phyloP scores from a whole-genome alignment of 78 protist genomes.

The Dictyostelium brefeldianum region DNA sequence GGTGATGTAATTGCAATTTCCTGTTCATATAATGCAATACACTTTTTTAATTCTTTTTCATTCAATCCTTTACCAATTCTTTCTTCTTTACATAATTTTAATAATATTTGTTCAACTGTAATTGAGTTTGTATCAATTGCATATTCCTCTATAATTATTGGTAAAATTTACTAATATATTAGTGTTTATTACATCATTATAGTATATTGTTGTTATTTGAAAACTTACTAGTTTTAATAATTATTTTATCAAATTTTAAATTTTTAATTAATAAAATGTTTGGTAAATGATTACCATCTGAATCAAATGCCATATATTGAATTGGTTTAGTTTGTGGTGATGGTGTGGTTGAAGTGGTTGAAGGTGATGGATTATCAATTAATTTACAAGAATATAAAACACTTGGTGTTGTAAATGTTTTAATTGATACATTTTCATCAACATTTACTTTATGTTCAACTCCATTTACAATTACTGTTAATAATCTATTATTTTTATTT shows the following conservation, averaged over 20 bases:
- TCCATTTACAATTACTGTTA: not conserved
- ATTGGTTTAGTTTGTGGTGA: not conserved
- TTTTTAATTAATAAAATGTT: not conserved
- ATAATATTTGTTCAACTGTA: not conserved
- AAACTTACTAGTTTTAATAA: not conserved
- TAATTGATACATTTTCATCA: not conserved
- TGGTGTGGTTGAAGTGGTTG: not conserved
- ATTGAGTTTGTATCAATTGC: not conserved
- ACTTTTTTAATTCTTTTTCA: not conserved
- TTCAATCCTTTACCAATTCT: not conserved
- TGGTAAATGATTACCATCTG: not conserved
- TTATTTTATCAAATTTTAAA: not conserved
- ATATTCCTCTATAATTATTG: not conserved
- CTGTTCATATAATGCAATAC: not conserved
- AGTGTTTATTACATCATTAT: no score
- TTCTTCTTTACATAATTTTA: not conserved
- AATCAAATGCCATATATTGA: not conserved
- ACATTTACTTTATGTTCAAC: not conserved
- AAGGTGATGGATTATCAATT: not conserved
- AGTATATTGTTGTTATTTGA: no score
- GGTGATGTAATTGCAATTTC: conserved; percentile 55
- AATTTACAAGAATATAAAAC: not conserved
- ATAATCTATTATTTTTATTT: not conserved
- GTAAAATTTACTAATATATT: not conserved
- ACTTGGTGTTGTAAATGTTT: not conserved